Evolutionary conservation across 805 yeast species (phyloP).

Genomic region (Yamadazyma nakazawae): DNA sequence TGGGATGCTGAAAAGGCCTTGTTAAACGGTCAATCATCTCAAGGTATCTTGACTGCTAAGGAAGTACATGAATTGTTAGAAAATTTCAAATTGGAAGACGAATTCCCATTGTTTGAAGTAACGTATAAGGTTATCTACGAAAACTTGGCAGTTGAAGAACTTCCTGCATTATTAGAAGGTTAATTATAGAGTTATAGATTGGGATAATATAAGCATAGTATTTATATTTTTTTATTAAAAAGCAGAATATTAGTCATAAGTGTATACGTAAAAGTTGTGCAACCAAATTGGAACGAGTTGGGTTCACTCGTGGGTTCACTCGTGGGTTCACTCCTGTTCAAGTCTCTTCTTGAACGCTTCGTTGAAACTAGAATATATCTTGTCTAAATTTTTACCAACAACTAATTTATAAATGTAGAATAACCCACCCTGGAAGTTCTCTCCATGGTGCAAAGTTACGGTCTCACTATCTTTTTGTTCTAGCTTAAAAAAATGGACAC

Average conservation of each 20-base stretch:
- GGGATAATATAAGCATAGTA: not conserved
- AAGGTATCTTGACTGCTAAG: conserved; percentile 85
- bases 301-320: too few species aligned
- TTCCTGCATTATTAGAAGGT: conserved; percentile 62
- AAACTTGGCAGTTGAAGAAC: conserved; percentile 64
- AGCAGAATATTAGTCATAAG: too few species aligned
- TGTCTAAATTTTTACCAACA: not conserved
- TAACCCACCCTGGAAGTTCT: not conserved
- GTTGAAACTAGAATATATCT: not conserved
- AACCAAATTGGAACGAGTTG: too few species aligned
- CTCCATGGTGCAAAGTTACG: not conserved
- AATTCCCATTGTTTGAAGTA: conserved; percentile 78
- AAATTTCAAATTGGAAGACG: conserved; percentile 49
- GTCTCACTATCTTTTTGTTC: not conserved
- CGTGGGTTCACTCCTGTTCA: not conserved
- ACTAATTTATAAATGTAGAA: not conserved
- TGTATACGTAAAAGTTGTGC: too few species aligned
- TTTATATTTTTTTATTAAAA: not conserved
- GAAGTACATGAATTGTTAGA: conserved; percentile 86
- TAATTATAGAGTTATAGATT: conserved; percentile 4
- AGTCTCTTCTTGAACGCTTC: conserved; percentile 1
- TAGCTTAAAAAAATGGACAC: not conserved
- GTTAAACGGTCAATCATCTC: conserved; percentile 94
- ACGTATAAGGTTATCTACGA: conserved; percentile 84
- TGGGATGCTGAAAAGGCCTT: conserved; percentile 79